Conservation (phyloP, 73 alveolate species). For the Tetrahymena elliotti region DNA sequence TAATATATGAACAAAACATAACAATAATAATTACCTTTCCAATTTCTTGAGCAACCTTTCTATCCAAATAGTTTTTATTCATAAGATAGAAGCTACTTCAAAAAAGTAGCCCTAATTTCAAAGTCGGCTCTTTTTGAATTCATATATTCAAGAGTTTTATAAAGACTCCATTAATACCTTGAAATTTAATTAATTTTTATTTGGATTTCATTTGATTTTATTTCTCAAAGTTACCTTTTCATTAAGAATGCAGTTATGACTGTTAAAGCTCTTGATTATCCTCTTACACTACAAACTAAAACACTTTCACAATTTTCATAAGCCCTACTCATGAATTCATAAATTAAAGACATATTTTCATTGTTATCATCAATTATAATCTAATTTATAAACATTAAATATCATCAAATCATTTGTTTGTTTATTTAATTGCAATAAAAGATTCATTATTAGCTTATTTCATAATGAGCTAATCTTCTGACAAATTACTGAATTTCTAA, state of each 20-base stretch:
- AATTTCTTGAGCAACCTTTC: not conserved
- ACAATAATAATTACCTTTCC: not conserved
- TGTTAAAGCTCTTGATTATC: not conserved
- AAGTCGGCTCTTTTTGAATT: conserved; percentile 73
- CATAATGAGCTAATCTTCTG: not conserved
- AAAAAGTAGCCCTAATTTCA: conserved; percentile 68
- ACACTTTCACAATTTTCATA: not conserved
- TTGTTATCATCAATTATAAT: not conserved
- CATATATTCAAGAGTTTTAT: conserved; percentile 68
- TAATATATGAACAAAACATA: not conserved
- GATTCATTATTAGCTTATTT: not conserved
- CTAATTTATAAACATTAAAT: not conserved
- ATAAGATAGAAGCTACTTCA: not conserved
- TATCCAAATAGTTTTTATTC: not conserved
- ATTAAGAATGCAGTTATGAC: not conserved
- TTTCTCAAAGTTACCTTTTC: not conserved
- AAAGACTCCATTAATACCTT: conserved; percentile 66
- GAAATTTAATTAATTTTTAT: not conserved
- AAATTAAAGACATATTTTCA: not conserved
- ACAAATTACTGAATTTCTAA: not conserved
- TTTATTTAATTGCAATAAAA: not conserved
- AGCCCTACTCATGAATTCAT: not conserved
- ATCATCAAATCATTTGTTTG: not conserved
- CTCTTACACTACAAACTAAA: not conserved
- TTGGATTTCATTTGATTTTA: not conserved